Conservation (phyloP, 2,329 filamentous ascomycete species). For the Venturiaceae sp. region DNA sequence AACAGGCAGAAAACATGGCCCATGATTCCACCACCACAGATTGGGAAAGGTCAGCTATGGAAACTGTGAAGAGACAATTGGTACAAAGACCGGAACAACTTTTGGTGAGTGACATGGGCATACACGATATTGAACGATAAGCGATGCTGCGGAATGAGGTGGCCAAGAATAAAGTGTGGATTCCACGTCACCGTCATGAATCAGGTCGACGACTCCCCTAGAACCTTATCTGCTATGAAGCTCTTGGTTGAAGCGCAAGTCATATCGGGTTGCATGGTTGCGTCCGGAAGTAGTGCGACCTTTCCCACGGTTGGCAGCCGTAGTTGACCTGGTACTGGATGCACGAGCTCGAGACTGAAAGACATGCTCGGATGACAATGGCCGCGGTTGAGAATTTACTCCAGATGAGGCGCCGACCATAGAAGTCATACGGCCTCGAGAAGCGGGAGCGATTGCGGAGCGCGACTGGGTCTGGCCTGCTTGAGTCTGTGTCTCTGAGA, state of each 20-base stretch:
- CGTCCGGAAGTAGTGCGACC: not conserved
- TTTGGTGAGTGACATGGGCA: not conserved
- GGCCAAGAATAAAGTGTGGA: no score
- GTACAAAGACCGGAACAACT: no score
- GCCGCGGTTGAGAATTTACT: not conserved
- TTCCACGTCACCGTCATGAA: no score
- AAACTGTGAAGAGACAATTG: not conserved
- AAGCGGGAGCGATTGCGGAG: not conserved
- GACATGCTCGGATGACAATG: not conserved
- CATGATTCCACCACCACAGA: not conserved
- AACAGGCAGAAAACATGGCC: not conserved
- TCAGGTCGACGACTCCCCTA: no score
- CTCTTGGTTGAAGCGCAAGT: not conserved
- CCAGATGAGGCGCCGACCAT: not conserved
- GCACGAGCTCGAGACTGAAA: not conserved
- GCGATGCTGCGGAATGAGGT: no score
- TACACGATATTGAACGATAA: no score
- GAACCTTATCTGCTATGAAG: not conserved
- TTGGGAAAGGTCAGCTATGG: not conserved
- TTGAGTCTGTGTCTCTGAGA: not conserved
- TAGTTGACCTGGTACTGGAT: not conserved
- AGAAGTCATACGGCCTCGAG: not conserved
- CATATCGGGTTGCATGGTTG: not conserved
- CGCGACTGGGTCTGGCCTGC: not conserved
- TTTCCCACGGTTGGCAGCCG: not conserved